Evolutionary conservation across 2,329 filamentous ascomycete genomes (phyloP).

Genomic region (Volutella citrinella): DNA sequence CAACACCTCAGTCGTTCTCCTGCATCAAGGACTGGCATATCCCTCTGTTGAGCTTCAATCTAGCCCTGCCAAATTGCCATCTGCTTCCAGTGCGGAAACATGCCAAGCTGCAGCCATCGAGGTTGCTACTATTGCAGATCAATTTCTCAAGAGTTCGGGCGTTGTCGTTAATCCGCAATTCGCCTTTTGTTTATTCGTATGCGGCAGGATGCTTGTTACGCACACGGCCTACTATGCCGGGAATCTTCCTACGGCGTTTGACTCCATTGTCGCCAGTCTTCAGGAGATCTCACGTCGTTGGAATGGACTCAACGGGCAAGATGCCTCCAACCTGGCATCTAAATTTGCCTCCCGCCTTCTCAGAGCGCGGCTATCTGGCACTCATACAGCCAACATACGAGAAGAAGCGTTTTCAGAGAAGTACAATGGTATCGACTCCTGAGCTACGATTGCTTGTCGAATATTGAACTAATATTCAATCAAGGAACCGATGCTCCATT

Average conservation of each 20-base stretch:
- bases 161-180: slow-evolving; percentile 14
- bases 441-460: background rate
- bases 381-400: slow-evolving; percentile 4
- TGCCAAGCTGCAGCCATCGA: slow-evolving; percentile 15
- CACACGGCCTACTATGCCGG: slow-evolving; percentile 9
- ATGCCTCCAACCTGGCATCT: slow-evolving; percentile 10
- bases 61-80: slow-evolving; percentile 11
- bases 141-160: slow-evolving; percentile 10
- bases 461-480: background rate
- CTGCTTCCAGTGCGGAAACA: slow-evolving; percentile 14
- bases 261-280: slow-evolving; percentile 12
- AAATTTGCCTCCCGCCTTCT: slow-evolving; percentile 14
- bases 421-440: background rate
- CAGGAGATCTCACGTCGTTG: slow-evolving; percentile 10
- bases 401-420: slow-evolving; percentile 15
- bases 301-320: slow-evolving; percentile 7
- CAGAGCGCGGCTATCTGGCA: slow-evolving; percentile 3
- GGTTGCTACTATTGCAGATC: slow-evolving; percentile 11
- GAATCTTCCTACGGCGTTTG: slow-evolving; percentile 4
- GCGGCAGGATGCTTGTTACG: slow-evolving; percentile 13
- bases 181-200: slow-evolving; percentile 17
- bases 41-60: slow-evolving; percentile 15
- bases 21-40: slow-evolving; percentile 22
- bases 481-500: background rate
- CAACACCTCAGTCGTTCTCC: slow-evolving; percentile 21